These are phyloP conservation scores for Juglanconis juglandina DNA, from an alignment of 2,329 filamentous ascomycete genomes.

Conservation along the genomic window DNA sequence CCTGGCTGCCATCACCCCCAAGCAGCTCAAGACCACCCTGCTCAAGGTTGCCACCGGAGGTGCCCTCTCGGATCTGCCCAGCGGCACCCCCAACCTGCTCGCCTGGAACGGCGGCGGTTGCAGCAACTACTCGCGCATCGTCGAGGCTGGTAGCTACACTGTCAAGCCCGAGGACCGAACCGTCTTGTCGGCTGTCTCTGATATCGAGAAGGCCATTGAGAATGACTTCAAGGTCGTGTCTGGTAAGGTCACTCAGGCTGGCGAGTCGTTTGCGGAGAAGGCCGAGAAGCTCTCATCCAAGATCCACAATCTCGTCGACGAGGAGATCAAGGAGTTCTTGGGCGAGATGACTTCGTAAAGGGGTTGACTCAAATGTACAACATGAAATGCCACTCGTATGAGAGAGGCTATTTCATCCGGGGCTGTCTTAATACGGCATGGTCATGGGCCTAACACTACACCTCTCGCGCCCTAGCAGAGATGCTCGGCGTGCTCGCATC, in stretches of 20 bases:
- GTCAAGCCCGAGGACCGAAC: slow-evolving; percentile 38
- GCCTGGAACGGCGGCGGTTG: slow-evolving; percentile 98
- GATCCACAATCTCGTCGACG: slow-evolving; percentile 59
- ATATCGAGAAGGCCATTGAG: slow-evolving; percentile 24
- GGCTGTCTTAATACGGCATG: background rate
- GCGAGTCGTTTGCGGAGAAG: slow-evolving; percentile 51
- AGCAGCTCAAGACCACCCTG: slow-evolving; percentile 87
- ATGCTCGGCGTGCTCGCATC: background rate
- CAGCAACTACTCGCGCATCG: slow-evolving; percentile 83
- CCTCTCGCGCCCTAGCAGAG: background rate
- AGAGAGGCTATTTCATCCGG: background rate
- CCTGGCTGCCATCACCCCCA: slow-evolving; percentile 83
- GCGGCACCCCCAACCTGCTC: slow-evolving; percentile 86
- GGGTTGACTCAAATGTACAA: background rate
- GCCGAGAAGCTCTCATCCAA: slow-evolving; percentile 61
- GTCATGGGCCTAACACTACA: background rate
- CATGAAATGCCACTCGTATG: background rate
- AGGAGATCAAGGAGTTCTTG: slow-evolving; percentile 59
- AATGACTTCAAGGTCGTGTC: background rate
- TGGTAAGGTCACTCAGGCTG: slow-evolving; percentile 47
- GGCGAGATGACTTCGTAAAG: slow-evolving; percentile 44
- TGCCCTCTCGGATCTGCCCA: slow-evolving; percentile 76
- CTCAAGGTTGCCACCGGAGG: slow-evolving; percentile 78
- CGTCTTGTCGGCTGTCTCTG: slow-evolving; percentile 49
- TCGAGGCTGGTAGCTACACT: slow-evolving; percentile 70